Evolutionary conservation across 139 green algal species (phyloP).

Genomic region (Chlorella sp.): DNA sequence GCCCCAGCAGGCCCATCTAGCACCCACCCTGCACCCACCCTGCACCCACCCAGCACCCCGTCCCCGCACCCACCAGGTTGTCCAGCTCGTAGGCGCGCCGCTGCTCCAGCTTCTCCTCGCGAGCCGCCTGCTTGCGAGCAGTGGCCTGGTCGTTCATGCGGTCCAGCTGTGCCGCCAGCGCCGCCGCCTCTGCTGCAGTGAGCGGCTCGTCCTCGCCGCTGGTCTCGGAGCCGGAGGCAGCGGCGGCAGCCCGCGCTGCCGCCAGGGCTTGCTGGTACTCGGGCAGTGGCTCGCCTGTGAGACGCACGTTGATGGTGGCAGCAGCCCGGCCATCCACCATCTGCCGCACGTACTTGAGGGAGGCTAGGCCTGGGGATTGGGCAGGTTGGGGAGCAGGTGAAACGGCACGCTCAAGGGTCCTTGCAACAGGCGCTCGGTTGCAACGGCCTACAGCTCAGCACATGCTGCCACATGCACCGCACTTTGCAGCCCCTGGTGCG

Average conservation of each 20-base stretch:
- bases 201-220: neutral
- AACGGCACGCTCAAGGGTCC: too few species aligned
- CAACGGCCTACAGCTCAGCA: too few species aligned
- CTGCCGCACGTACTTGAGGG: constrained; percentile 10
- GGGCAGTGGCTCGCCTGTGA: neutral
- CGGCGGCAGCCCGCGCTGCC: neutral
- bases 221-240: neutral
- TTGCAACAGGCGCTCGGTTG: too few species aligned
- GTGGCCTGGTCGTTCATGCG: neutral
- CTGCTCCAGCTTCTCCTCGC: constrained; percentile 25
- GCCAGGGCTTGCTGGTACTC: neutral
- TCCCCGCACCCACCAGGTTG: neutral
- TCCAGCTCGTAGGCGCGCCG: neutral
- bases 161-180: neutral
- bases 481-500: too few species aligned
- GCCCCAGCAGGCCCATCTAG: too few species aligned
- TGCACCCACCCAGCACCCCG: neutral
- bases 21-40: too few species aligned
- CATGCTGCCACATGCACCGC: too few species aligned
- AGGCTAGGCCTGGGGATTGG: neutral
- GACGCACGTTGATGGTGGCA: neutral
- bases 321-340: neutral
- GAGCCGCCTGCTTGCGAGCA: neutral
- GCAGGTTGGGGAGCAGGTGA: too few species aligned
- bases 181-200: neutral